Evolutionary conservation across 2,329 filamentous ascomycete genomes (phyloP), one percentile per base, ranked within the genome.

Genomic region (Trichoderma arundinaceum): DNA sequence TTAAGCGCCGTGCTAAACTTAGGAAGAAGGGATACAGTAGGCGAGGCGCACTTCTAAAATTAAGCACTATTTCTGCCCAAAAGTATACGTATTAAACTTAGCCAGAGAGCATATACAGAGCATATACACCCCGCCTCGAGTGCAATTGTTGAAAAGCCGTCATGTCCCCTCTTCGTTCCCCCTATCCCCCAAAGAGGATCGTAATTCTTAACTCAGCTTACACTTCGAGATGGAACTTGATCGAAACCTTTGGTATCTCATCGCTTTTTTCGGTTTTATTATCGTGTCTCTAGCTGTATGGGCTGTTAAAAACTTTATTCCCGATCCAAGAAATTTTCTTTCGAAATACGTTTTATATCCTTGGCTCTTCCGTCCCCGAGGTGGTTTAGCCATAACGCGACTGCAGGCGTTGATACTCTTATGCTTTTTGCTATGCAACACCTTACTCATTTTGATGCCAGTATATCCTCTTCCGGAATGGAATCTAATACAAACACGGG

Each of bases 201-300:
- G 4, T 46, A 4, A 41, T 52, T 4, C 2, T 19, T 9, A 17
- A 8, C 33, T 39, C 9, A 12, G 13, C 19, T 15, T 62, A 17
- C 52, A 39, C 15, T 28, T 10, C 6, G 56, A 19, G 10, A 66
- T 66, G 52, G 39, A 46, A 9, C 2, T 66, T 43, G 54, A 60
- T 22, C 4, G 13, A 28, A 66, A 48, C 44, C 17, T 66, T 6
- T 60, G 49, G 49, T 66, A 66, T 49, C 39, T 66, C 3, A 61
- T 66, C 22, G 54, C 64, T n/a, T 66, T 66, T 46, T 66, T 66
- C 44, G 33, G 65, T 13, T 57, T 63, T 57, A 43, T 62, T n/a
- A n/a, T 17, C n/a, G 2, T 58, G 5, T 56, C 52, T 13, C 44
- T 66, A 10, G 15, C 53, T 22, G 5, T 57, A 12, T 66, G 38